Percentiles rank a stretch among this genome's conserved stretches.
Conservation (phyloP, 2,329 filamentous ascomycete species). For the Microcyclospora tardicrescens region DNA sequence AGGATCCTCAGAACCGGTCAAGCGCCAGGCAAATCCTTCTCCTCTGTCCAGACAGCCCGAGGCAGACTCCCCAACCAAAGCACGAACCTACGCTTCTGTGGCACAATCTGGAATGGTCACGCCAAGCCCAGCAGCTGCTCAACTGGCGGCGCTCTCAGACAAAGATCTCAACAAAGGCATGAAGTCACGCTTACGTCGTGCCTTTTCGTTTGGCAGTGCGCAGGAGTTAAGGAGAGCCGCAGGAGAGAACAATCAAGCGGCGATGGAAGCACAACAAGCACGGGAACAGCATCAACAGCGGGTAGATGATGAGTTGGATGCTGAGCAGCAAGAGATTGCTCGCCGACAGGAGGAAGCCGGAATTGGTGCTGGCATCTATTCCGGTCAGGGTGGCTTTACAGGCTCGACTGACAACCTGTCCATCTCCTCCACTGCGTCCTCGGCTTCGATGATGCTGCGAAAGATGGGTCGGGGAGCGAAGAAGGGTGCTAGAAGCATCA, state of each 20-base stretch:
- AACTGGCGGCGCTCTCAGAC: conserved; percentile 75
- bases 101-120: conserved; percentile 14
- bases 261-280: conserved; percentile 10
- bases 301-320: conserved; percentile 40
- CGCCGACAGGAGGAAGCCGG: conserved; percentile 85
- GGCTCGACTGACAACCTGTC: conserved; percentile 92
- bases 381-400: conserved; percentile 68
- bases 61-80: conserved; percentile 20
- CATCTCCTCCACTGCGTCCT: conserved; percentile 79
- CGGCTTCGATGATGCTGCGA: conserved; percentile 82
- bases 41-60: conserved; percentile 34
- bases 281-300: conserved; percentile 18
- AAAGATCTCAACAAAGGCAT: conserved; percentile 65
- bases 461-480: conserved; percentile 99
- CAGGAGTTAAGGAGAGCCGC: conserved; percentile 73
- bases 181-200: conserved; percentile 76
- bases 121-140: conserved; percentile 62
- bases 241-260: conserved; percentile 42
- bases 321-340: conserved; percentile 83
- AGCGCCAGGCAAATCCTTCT: conserved; percentile 32
- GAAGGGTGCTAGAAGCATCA: conserved; percentile 78
- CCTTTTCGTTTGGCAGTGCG: conserved; percentile 93
- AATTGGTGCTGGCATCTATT: conserved; percentile 87
- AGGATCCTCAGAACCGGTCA: conserved; percentile 27
- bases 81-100: conserved; percentile 20